Conservation (phyloP, 352 stramenopile genomes). For the Globisporangium uncinulatum region DNA sequence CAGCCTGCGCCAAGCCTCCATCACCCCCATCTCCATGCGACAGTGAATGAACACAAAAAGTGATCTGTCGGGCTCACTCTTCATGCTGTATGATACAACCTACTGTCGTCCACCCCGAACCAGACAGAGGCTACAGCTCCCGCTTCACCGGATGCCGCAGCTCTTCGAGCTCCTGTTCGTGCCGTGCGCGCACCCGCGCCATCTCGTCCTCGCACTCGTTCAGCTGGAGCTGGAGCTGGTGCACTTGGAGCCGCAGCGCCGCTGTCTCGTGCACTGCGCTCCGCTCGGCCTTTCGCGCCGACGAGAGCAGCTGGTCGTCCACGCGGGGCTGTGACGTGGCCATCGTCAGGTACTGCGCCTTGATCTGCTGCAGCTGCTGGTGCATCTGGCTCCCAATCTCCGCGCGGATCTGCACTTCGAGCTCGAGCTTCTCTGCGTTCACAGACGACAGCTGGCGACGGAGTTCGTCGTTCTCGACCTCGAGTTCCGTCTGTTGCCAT, state of each 20-base stretch:
- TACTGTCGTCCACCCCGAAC: background rate
- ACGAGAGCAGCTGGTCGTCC: slow-evolving; percentile 22
- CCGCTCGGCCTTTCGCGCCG: slow-evolving; percentile 32
- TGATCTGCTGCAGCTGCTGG: slow-evolving; percentile 60
- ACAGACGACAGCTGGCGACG: slow-evolving; percentile 37
- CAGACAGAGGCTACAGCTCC: background rate
- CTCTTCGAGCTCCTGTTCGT: slow-evolving; percentile 18
- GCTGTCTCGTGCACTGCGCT: slow-evolving; percentile 40
- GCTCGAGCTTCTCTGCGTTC: slow-evolving; percentile 51
- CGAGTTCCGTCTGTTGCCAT: slow-evolving; percentile 27
- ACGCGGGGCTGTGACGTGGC: slow-evolving; percentile 19
- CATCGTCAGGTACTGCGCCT: slow-evolving; percentile 45
- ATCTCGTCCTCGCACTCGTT: slow-evolving; percentile 83
- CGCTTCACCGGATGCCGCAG: slow-evolving; percentile 13
- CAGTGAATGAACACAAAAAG: too few relatives aligned
- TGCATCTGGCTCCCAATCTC: slow-evolving; percentile 74
- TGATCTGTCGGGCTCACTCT: too few relatives aligned
- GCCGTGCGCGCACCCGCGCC: slow-evolving; percentile 57
- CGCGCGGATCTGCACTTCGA: slow-evolving; percentile 51
- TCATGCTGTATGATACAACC: background rate
- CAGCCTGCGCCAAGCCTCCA: background rate
- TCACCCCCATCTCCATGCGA: background rate
- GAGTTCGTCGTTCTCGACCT: slow-evolving; percentile 55
- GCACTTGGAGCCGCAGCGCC: slow-evolving; percentile 50
- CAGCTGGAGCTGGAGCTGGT: slow-evolving; percentile 59